Base-by-base conservation (phyloP, 129 eudicot species). In the Flaveria linearis region DNA sequence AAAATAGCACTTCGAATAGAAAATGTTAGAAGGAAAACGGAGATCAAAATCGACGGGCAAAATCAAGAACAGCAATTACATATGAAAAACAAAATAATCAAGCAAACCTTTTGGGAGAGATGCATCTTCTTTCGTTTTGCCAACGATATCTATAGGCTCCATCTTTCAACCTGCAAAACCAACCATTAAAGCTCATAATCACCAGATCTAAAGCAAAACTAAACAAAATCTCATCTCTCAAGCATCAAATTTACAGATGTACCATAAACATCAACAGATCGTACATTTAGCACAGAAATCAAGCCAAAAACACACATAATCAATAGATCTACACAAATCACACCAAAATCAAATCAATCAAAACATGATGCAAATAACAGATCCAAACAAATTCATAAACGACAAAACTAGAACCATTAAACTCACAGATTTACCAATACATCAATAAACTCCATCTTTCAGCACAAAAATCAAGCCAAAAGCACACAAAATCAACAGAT, bases 131-230 rank as follows among this genome's bases (percentile, higher is more conserved):
- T 93, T 93, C 25, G 95, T 57, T 78, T 84, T 88, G 33, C 96
- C 95, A 68, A 93, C 98, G 9, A 93, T 93, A 71, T 93, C 98
- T 87, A 88, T 90, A 7, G 98, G 88, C 18, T 93, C 98, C 98
- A 93, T 93, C 26, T 63, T 68, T 49, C 4, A 45, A 22, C 62
- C 90, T 77, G 74, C 81, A 82, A 76, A 78, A 62, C 13, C 64
- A 62, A 71, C 51, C 4, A 18, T 49, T 2, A 30, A 49, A 63
- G n/a, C 50, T 13, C 15, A 22, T 42, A 41, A 62, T 60, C 58
- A 62, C 28, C 70, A 26, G 47, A 74, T 58, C 45, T 26, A 8
- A 61, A 62, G 41, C 58, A 46, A 47, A 45, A 12, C 43, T 60
- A 3, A n/a, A 1, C 7, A 7, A 71, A 51, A 69, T 5, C 26